phyloP scores from a whole-genome alignment of 768 basidiomycete species.

The Lactarius sp. region DNA sequence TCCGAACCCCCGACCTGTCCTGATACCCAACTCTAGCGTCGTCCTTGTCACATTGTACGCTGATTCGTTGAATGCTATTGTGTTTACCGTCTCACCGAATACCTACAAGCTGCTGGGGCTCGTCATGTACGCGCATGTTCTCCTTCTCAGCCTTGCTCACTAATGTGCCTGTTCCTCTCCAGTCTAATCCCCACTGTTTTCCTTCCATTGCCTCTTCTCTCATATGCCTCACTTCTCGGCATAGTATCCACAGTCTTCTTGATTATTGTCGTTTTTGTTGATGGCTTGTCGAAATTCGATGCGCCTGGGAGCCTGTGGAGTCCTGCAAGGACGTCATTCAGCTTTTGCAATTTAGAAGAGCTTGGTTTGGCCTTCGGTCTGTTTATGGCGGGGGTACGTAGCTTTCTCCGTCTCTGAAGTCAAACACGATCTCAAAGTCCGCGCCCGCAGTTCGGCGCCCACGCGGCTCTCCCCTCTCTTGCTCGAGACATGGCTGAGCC shows the following conservation, averaged over 20 bases:
- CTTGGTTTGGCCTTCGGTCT: slow-evolving; percentile 82
- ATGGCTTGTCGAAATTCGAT: slow-evolving; percentile 69
- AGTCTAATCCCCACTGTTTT: slow-evolving; percentile 83
- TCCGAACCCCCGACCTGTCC: not conserved
- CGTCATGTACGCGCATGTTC: slow-evolving; percentile 48
- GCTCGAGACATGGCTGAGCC: slow-evolving; percentile 89
- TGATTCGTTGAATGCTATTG: slow-evolving; percentile 73
- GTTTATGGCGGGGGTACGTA: slow-evolving; percentile 82
- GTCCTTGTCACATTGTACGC: slow-evolving; percentile 86
- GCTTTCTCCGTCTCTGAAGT: not conserved
- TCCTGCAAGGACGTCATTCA: slow-evolving; percentile 63
- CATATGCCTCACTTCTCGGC: slow-evolving; percentile 83
- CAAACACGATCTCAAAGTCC: not conserved
- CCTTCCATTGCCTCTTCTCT: slow-evolving; percentile 79
- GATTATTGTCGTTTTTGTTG: slow-evolving; percentile 70
- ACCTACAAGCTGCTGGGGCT: slow-evolving; percentile 74
- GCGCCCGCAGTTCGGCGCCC: slow-evolving; percentile 69
- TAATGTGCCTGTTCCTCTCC: slow-evolving; percentile 7
- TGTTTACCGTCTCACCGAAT: slow-evolving; percentile 60
- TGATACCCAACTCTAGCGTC: slow-evolving; percentile 45
- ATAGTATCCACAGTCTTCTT: slow-evolving; percentile 75
- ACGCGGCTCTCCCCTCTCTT: slow-evolving; percentile 86
- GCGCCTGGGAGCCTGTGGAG: slow-evolving; percentile 78
- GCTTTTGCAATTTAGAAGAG: slow-evolving; percentile 47
- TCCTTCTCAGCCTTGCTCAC: not conserved